Evolutionary conservation across 2,329 filamentous ascomycete species (phyloP).

Genomic region (Scolecobasidium constrictum): DNA sequence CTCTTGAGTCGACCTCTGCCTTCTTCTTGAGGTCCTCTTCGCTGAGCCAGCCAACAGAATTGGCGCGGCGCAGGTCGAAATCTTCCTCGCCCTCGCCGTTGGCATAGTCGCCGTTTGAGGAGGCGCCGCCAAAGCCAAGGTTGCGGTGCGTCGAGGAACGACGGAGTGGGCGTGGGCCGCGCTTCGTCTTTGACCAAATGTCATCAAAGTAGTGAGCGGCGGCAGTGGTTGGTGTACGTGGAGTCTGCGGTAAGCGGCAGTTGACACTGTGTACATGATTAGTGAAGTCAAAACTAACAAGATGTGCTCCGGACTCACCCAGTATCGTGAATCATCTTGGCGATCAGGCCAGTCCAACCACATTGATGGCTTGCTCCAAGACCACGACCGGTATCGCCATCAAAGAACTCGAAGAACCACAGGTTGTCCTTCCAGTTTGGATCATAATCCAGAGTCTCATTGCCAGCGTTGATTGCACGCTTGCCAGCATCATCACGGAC

Average conservation of each 20-base stretch:
- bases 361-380: slow-evolving; percentile 90
- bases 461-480: slow-evolving; percentile 77
- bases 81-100: slow-evolving; percentile 26
- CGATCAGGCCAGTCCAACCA: slow-evolving; percentile 91
- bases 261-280: slow-evolving; percentile 51
- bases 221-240: slow-evolving; percentile 70
- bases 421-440: slow-evolving; percentile 86
- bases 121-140: slow-evolving; percentile 76
- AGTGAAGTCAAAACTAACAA: slow-evolving; percentile 23
- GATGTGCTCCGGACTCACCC: slow-evolving; percentile 50
- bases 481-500: slow-evolving; percentile 73
- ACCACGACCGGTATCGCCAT: slow-evolving; percentile 80
- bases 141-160: slow-evolving; percentile 75
- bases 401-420: slow-evolving; percentile 98
- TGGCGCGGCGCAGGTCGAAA: slow-evolving; percentile 26
- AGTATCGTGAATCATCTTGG: slow-evolving; percentile 95
- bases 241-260: slow-evolving; percentile 86
- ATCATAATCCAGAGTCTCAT: slow-evolving; percentile 80
- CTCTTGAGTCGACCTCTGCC: slow-evolving; percentile 43
- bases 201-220: slow-evolving; percentile 96
- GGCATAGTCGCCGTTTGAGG: slow-evolving; percentile 24
- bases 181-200: slow-evolving; percentile 48
- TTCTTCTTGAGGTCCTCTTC: slow-evolving; percentile 35
- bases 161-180: slow-evolving; percentile 46
- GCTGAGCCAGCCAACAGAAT: slow-evolving; percentile 40